Evolutionary conservation across 2,329 filamentous ascomycete species (phyloP).

Genomic region (Microascus cirrosus): DNA sequence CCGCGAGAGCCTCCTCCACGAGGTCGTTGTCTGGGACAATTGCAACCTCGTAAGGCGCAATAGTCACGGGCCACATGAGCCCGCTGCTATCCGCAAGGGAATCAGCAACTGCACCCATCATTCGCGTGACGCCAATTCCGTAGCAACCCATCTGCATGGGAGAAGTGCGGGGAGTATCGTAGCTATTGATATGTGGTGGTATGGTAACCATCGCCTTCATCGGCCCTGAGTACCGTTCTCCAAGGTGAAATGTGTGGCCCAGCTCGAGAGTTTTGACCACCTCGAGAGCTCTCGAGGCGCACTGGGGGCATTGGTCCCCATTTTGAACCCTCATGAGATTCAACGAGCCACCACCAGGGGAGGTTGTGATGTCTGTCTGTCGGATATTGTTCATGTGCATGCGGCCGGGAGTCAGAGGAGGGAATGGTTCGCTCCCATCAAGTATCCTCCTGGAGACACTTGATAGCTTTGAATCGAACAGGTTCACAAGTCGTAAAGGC

Average conservation of each 20-base stretch:
- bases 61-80: constrained; percentile 76
- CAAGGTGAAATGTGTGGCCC: constrained; percentile 90
- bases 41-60: constrained; percentile 74
- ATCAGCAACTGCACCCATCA: constrained; percentile 79
- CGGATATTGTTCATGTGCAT: constrained; percentile 1
- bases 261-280: constrained; percentile 73
- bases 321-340: constrained; percentile 54
- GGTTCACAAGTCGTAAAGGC: constrained; percentile 17
- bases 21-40: constrained; percentile 44
- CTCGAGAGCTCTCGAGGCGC: constrained; percentile 48
- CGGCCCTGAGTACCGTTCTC: constrained; percentile 74
- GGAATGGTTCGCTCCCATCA: constrained; percentile 1
- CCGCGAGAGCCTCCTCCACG: constrained; percentile 34
- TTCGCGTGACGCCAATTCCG: constrained; percentile 83
- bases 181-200: constrained; percentile 9
- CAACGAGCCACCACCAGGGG: constrained; percentile 29
- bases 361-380: constrained; percentile 16
- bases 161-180: constrained; percentile 16
- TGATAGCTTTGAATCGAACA: constrained; percentile 20
- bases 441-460: constrained; percentile 13
- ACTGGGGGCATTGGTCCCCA: constrained; percentile 65
- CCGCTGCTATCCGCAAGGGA: constrained; percentile 60
- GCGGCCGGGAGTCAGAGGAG: neutral
- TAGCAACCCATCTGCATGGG: constrained; percentile 91
- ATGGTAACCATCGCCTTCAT: constrained; percentile 51